phyloP scores from a whole-genome alignment of 306 rosid genomes.

The Arachis hypogaea region DNA sequence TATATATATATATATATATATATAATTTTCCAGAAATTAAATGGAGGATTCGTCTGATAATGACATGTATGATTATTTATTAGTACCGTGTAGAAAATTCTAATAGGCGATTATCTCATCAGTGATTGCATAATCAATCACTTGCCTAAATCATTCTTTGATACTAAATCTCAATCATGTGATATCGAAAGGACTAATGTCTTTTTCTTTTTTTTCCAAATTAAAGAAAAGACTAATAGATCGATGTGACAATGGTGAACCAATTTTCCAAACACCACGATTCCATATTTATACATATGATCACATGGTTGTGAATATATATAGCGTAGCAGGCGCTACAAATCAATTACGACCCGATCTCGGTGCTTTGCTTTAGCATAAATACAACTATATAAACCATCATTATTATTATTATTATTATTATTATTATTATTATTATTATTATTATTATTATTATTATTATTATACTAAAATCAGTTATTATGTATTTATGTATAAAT shows the following conservation, averaged over 20 bases:
- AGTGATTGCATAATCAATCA: conserved; percentile 6
- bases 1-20: too few species aligned
- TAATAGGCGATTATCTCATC: background rate
- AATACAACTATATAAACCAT: conserved; percentile 18
- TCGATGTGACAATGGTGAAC: background rate
- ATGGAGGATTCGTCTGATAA: background rate
- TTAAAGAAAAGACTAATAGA: background rate
- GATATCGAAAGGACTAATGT: conserved; percentile 1
- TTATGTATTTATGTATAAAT: too few species aligned
- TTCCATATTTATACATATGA: conserved; percentile 16
- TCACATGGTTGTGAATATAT: conserved; percentile 41
- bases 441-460: too few species aligned
- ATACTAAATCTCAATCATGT: background rate
- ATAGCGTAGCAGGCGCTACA: conserved; percentile 41
- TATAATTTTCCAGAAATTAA: too few species aligned
- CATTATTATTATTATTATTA: background rate
- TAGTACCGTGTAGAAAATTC: background rate
- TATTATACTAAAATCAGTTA: too few species aligned
- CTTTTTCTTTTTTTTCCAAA: background rate
- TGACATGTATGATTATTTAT: too few species aligned
- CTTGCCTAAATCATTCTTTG: conserved; percentile 11
- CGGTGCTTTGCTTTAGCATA: conserved; percentile 37
- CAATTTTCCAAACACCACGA: conserved; percentile 7
- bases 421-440: too few species aligned
- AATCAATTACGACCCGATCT: conserved; percentile 5